These are phyloP conservation scores for Ogataea trehaloabstinens DNA, from an alignment of 805 yeast genomes.

Conservation along the genomic window DNA sequence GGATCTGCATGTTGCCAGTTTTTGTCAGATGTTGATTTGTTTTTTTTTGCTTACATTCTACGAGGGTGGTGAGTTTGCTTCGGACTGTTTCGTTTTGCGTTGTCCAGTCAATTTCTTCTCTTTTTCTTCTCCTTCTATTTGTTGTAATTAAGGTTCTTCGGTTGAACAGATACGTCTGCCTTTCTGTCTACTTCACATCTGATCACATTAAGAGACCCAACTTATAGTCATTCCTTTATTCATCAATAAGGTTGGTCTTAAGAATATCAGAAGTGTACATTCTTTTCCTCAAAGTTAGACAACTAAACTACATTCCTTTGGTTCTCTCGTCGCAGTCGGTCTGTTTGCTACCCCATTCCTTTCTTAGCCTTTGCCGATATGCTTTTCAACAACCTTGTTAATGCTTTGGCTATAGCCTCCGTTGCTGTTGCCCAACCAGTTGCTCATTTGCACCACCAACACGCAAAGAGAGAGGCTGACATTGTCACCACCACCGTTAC, in stretches of 20 bases:
- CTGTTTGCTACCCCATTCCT: too few relatives aligned
- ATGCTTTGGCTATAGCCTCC: constrained; percentile 42
- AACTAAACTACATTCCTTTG: too few relatives aligned
- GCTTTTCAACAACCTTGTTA: constrained; percentile 37
- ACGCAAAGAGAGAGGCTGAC: constrained; percentile 54
- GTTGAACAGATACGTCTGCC: background rate
- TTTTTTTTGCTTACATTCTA: background rate
- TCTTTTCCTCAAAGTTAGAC: constrained; percentile 11
- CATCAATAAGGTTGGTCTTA: constrained; percentile 6
- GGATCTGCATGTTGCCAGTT: background rate
- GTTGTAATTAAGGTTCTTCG: constrained; percentile 2
- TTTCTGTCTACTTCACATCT: background rate
- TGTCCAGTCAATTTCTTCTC: constrained; percentile 24
- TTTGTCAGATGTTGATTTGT: constrained; percentile 1
- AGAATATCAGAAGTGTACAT: too few relatives aligned
- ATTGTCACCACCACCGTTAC: constrained; percentile 48
- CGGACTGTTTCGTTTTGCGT: constrained; percentile 1
- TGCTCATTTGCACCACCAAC: constrained; percentile 57
- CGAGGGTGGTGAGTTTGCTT: constrained; percentile 1
- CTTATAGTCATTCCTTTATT: constrained; percentile 20
- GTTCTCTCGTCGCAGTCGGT: too few relatives aligned
- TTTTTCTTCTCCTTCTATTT: constrained; percentile 7
- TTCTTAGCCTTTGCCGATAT: constrained; percentile 13
- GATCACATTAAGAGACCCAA: constrained; percentile 8
- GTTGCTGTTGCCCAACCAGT: constrained; percentile 58